These are phyloP conservation scores for Linnemannia zychae DNA, from an alignment of 192 early-diverging fungal species.

Conservation along the genomic window DNA sequence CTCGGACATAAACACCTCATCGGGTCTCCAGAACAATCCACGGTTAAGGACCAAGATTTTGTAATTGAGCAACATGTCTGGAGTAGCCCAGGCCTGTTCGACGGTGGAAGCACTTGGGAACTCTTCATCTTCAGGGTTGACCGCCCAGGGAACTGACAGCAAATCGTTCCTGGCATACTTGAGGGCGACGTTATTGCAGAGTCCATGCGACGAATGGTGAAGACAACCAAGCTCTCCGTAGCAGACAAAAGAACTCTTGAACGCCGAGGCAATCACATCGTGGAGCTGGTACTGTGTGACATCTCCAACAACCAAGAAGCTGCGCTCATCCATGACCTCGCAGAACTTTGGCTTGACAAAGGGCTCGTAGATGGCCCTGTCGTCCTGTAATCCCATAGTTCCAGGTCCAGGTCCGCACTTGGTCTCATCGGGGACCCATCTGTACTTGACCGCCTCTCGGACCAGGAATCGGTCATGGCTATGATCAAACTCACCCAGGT, in stretches of 20 bases:
- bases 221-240: conserved; percentile 69
- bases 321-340: conserved; percentile 43
- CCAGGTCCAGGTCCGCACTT: conserved; percentile 48
- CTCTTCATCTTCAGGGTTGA: conserved; percentile 49
- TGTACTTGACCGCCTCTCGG: conserved; percentile 45
- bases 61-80: conserved; percentile 35
- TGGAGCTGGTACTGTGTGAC: conserved; percentile 66
- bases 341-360: conserved; percentile 56
- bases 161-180: conserved; percentile 67
- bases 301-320: conserved; percentile 66
- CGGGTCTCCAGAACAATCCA: conserved; percentile 57
- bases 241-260: conserved; percentile 63
- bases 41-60: conserved; percentile 62
- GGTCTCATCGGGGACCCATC: conserved; percentile 37
- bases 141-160: conserved; percentile 55
- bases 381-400: conserved; percentile 35
- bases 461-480: conserved; percentile 26
- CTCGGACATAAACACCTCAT: conserved; percentile 57
- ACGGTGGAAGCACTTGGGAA: conserved; percentile 47
- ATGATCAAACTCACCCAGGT: conserved; percentile 46
- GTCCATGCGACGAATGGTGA: conserved; percentile 45
- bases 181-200: conserved; percentile 28
- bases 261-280: conserved; percentile 63
- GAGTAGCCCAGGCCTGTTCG: conserved; percentile 57
- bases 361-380: conserved; percentile 24